Conservation (phyloP, 441 rosid genomes). For the Erysimum pusillum region DNA sequence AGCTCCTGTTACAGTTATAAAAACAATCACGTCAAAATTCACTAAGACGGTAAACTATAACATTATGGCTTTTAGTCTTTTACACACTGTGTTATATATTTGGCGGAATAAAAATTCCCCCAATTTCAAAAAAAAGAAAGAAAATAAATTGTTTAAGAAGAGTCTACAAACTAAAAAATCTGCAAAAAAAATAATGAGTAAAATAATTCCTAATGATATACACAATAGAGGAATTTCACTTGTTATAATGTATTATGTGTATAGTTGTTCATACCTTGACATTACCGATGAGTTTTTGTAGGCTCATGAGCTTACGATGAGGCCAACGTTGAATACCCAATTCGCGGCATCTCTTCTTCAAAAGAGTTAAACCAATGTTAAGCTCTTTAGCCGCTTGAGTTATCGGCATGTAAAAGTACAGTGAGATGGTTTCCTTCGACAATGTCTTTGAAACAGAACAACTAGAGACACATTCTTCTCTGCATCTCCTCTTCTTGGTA, state of each 20-base stretch:
- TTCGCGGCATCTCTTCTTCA: slow-evolving; percentile 83
- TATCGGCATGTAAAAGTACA: slow-evolving; percentile 70
- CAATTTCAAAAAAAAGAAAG: background rate
- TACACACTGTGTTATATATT: background rate
- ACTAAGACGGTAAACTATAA: background rate
- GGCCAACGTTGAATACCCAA: slow-evolving; percentile 77
- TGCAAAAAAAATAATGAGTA: background rate
- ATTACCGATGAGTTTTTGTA: slow-evolving; percentile 59
- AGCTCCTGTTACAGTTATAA: slow-evolving; percentile 43
- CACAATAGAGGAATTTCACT: background rate
- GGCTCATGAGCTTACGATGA: slow-evolving; percentile 70
- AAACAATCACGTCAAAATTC: background rate
- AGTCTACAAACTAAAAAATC: background rate
- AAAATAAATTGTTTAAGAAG: background rate
- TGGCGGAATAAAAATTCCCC: too few relatives aligned
- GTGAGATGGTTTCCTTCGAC: slow-evolving; percentile 48
- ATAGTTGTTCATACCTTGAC: slow-evolving; percentile 50
- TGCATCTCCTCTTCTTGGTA: slow-evolving; percentile 5
- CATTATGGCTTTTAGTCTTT: background rate
- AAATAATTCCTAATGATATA: background rate
- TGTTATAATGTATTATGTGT: background rate
- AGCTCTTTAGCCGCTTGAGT: slow-evolving; percentile 75
- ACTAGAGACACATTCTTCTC: slow-evolving; percentile 32
- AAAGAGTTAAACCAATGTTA: slow-evolving; percentile 69
- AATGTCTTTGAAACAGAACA: slow-evolving; percentile 31